Conservation (phyloP, 2,329 filamentous ascomycete species). For the Karstenula rhodostoma region DNA sequence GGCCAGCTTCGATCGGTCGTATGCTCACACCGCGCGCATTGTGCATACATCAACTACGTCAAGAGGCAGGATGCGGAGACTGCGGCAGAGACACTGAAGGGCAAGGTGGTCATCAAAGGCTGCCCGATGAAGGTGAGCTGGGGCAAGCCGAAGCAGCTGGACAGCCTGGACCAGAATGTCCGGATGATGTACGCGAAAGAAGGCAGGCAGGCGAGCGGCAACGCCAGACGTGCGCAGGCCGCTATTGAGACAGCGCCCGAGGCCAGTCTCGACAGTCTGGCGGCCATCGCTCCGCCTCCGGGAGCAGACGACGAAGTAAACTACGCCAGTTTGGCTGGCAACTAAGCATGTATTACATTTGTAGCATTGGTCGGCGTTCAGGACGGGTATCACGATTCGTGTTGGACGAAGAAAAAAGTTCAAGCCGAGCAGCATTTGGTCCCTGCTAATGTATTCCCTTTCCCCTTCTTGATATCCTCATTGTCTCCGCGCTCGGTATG, state of each 20-base stretch:
- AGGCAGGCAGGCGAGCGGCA: slow-evolving; percentile 60
- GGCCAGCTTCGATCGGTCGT: slow-evolving; percentile 92
- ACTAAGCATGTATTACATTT: slow-evolving; percentile 58
- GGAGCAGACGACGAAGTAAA: slow-evolving; percentile 79
- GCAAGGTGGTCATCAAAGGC: slow-evolving; percentile 86
- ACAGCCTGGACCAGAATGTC: slow-evolving; percentile 88
- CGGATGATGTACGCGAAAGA: slow-evolving; percentile 82
- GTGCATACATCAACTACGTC: slow-evolving; percentile 94
- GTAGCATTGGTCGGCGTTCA: slow-evolving; percentile 35
- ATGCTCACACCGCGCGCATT: slow-evolving; percentile 96
- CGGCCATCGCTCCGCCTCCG: slow-evolving; percentile 76
- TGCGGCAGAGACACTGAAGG: slow-evolving; percentile 84
- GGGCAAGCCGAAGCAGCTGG: slow-evolving; percentile 91
- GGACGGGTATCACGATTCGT: slow-evolving; percentile 43
- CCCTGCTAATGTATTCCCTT: slow-evolving; percentile 50
- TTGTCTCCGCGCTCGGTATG: slow-evolving; percentile 93
- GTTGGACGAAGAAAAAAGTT: slow-evolving; percentile 36
- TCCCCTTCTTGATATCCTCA: slow-evolving; percentile 78
- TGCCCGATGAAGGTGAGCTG: slow-evolving; percentile 90
- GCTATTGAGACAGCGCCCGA: slow-evolving; percentile 53
- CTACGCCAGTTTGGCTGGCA: slow-evolving; percentile 85
- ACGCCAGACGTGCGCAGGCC: slow-evolving; percentile 40
- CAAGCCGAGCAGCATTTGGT: slow-evolving; percentile 50
- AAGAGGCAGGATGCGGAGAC: slow-evolving; percentile 84
- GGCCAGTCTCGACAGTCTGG: slow-evolving; percentile 54